Percentiles rank a stretch among this genome's conserved stretches.
Evolutionary conservation across 176 grass and related monocot species (phyloP).

Genomic region (Hordeum marinum): DNA sequence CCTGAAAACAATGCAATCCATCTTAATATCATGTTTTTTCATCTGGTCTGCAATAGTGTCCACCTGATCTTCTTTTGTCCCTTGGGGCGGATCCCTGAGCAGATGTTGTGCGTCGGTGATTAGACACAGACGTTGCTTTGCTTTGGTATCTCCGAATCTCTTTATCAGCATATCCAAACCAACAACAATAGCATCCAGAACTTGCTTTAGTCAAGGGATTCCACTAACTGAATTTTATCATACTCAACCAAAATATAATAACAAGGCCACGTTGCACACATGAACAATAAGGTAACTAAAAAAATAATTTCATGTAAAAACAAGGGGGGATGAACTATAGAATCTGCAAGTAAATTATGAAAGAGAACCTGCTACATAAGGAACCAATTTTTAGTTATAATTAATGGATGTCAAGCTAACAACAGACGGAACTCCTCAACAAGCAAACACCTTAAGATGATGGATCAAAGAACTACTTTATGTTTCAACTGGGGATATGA

Average conservation of each 20-base stretch:
- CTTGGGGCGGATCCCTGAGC: conserved; percentile 74
- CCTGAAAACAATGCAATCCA: conserved; percentile 76
- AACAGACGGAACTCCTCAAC: not conserved
- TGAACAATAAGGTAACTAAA: conserved; percentile 1
- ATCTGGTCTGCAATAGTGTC: conserved; percentile 77
- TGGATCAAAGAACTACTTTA: not conserved
- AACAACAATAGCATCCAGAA: conserved; percentile 95
- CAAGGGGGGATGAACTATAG: not conserved
- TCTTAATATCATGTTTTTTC: conserved; percentile 71
- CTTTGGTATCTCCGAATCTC: conserved; percentile 67
- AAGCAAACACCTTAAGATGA: not conserved
- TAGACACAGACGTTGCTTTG: conserved; percentile 65
- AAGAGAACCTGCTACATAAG: not conserved
- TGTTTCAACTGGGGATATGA: not conserved
- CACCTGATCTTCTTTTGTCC: conserved; percentile 85
- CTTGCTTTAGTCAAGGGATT: conserved; percentile 65
- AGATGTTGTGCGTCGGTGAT: conserved; percentile 73
- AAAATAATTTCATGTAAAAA: not conserved
- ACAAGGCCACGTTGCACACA: not conserved
- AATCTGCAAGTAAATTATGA: not conserved
- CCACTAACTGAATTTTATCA: conserved; percentile 13
- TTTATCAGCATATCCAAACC: conserved; percentile 94
- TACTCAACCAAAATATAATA: not conserved
- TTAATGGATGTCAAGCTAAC: not conserved
- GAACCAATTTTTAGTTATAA: not conserved